Evolutionary conservation across 305 asterid genomes (phyloP).

Genomic region (Monarda citriodora): DNA sequence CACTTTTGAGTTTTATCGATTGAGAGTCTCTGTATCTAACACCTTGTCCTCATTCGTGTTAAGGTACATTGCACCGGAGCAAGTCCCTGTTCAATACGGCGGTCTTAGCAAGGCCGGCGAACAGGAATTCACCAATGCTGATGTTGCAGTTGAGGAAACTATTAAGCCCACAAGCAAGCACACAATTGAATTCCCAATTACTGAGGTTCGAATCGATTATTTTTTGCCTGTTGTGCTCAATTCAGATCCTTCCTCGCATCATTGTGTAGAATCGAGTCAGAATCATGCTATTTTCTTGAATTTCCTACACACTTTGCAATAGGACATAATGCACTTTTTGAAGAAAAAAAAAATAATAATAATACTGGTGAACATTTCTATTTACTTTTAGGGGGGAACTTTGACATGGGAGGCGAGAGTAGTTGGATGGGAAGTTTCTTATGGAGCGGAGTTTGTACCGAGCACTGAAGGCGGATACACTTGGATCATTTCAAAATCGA

Average conservation of each 20-base stretch:
- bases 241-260: too few relatives aligned
- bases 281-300: too few relatives aligned
- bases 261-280: too few relatives aligned
- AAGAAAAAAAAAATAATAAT: too few relatives aligned
- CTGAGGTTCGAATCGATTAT: constrained; percentile 51
- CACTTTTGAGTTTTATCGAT: neutral
- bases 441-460: constrained; percentile 91
- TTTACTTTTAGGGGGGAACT: constrained; percentile 38
- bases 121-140: constrained; percentile 58
- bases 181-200: constrained; percentile 64
- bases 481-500: constrained; percentile 72
- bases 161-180: constrained; percentile 79
- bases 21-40: neutral
- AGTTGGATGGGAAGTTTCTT: constrained; percentile 73
- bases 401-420: constrained; percentile 86
- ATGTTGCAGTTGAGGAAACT: constrained; percentile 66
- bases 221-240: neutral
- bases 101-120: constrained; percentile 87
- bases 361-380: neutral
- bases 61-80: constrained; percentile 90
- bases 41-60: constrained; percentile 3
- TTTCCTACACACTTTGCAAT: neutral
- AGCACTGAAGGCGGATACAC: constrained; percentile 88
- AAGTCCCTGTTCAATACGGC: constrained; percentile 88
- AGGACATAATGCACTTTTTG: too few relatives aligned